Evolutionary conservation across 1,284 basidiomycete genomes (phyloP).

Genomic region (Coniferiporia sulphurascens): DNA sequence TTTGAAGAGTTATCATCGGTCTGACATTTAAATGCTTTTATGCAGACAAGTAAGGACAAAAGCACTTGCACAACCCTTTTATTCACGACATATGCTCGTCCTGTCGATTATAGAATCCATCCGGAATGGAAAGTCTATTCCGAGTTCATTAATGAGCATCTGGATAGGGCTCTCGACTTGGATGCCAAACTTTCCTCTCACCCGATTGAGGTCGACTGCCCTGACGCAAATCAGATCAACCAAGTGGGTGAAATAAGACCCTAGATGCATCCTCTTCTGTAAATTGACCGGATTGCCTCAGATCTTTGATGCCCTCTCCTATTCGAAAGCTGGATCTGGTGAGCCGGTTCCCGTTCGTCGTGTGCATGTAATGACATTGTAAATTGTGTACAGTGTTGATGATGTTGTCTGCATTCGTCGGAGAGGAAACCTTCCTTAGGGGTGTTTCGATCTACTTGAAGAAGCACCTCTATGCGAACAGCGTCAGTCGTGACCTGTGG

Average conservation of each 20-base stretch:
- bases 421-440: slow-evolving; percentile 84
- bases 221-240: slow-evolving; percentile 83
- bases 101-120: slow-evolving; percentile 47
- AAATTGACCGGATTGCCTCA: slow-evolving; percentile 25
- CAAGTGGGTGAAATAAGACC: slow-evolving; percentile 43
- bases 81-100: neutral
- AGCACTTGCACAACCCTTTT: slow-evolving; percentile 1
- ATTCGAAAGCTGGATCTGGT: slow-evolving; percentile 84
- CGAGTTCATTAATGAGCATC: slow-evolving; percentile 60
- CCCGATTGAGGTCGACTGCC: slow-evolving; percentile 91
- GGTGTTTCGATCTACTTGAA: slow-evolving; percentile 93
- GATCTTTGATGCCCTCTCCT: slow-evolving; percentile 86
- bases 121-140: slow-evolving; percentile 76
- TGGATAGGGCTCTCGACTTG: slow-evolving; percentile 67
- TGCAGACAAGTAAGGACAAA: slow-evolving; percentile 42
- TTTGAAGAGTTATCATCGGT: no score
- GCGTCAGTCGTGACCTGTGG: slow-evolving; percentile 87
- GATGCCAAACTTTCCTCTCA: slow-evolving; percentile 93
- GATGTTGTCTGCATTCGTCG: slow-evolving; percentile 88
- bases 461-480: slow-evolving; percentile 80
- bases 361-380: neutral
- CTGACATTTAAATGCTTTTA: neutral
- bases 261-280: neutral
- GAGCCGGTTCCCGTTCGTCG: slow-evolving; percentile 15
- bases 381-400: slow-evolving; percentile 62